These are phyloP conservation scores for Paramecium octaurelia DNA, from an alignment of 73 alveolate genomes.

Conservation along the genomic window DNA sequence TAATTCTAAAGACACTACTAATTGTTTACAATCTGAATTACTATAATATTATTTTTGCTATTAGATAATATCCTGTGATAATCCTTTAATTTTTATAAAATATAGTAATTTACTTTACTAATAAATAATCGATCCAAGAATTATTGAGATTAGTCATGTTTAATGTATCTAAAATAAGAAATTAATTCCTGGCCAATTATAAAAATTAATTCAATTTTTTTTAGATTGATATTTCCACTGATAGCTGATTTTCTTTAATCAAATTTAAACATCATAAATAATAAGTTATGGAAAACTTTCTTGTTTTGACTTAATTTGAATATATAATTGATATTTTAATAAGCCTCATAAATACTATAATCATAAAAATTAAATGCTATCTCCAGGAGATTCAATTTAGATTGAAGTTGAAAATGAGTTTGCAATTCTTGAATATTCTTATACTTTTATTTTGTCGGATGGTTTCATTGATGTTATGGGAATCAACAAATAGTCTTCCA, in stretches of 20 bases:
- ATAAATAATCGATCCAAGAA: slow-evolving; percentile 21
- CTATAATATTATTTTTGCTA: neutral
- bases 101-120: neutral
- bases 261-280: too few relatives aligned
- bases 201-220: too few relatives aligned
- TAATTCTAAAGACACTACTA: neutral
- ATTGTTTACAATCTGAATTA: neutral
- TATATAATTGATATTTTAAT: neutral
- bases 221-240: too few relatives aligned
- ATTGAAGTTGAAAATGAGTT: neutral
- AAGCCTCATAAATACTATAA: neutral
- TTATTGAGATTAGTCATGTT: slow-evolving; percentile 23
- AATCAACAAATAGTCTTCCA: neutral
- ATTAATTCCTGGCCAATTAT: too few relatives aligned
- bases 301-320: neutral
- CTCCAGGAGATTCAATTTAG: neutral
- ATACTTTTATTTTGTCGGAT: neutral
- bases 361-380: neutral
- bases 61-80: neutral
- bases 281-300: neutral
- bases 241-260: too few relatives aligned
- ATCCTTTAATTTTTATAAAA: neutral
- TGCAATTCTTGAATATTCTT: neutral
- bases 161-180: neutral
- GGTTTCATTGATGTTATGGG: neutral